Base-by-base conservation (phyloP, 768 basidiomycete genomes). In the Pulveroboletus sp. region DNA sequence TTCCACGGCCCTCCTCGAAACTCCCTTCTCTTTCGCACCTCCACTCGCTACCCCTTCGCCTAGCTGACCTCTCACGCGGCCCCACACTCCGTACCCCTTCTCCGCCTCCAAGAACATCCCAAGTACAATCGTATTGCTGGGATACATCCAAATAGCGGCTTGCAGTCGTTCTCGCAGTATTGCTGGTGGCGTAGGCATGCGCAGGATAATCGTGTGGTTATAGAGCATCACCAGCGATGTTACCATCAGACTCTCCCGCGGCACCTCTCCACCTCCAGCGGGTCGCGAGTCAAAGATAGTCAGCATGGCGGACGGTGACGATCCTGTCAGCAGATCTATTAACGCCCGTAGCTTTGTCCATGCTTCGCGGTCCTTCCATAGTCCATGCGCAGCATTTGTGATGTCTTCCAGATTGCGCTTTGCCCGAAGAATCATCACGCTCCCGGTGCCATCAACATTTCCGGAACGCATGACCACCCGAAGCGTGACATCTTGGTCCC, bases 11-110 rank as follows among this genome's bases (percentile, higher is more conserved):
- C 84, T 71, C 60, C 86, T 71, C 36, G 74, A 66, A 13, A 90
- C 70, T 48, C 74, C 76, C 64, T 86, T 89, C 49, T 75, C 71
- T 47, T 65, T 69, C 8, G 61, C 67, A 9, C 66, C 69, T 27
- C 69, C 73, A 17, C 63, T 57, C 7, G 40, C 54, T n/a, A 52
- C 49, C 6, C 50, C 61, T 46, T 80, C 80, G 1, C 83, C 80
- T 31, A 86, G 57, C 45, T 80, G 72, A 14, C 70, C 65, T 51
- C 84, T 69, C 30, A 90, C 79, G 24, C 79, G 74, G 6, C 88
- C 89, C 89, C 89, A 90, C 21, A 87, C 74, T 0, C 84, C 84
- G 59, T 87, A 81, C 1, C 89, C 85, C 55, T 78, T 83, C 69
- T 92, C 84, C 11, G 76, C 78, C 64, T 90, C 88, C 54, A 91